Percentiles rank a stretch among this genome's conserved stretches.
Conservation (phyloP, 257 asterid species). For the Scutellaria minor region DNA sequence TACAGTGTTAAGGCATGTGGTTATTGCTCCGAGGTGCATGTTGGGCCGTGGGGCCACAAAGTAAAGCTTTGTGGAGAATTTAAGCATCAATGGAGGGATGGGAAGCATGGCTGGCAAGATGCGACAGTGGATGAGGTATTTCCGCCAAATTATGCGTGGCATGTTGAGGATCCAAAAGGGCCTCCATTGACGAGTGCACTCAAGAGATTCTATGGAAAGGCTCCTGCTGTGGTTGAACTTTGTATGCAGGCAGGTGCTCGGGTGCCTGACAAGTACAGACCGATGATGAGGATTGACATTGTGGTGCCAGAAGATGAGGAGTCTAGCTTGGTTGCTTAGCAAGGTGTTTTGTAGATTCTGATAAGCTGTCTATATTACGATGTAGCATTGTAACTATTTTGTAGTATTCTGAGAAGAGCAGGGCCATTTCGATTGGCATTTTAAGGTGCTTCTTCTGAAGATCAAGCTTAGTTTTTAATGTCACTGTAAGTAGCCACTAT, state of each 20-base stretch:
- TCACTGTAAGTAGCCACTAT: too few relatives aligned
- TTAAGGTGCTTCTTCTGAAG: too few relatives aligned
- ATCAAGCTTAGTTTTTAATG: too few relatives aligned
- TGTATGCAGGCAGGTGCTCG: constrained; percentile 92
- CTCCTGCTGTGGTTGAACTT: constrained; percentile 83
- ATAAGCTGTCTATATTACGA: neutral
- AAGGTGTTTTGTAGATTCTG: constrained; percentile 13
- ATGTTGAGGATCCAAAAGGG: constrained; percentile 73
- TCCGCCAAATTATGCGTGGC: constrained; percentile 90
- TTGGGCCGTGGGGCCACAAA: constrained; percentile 97
- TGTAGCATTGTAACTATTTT: too few relatives aligned
- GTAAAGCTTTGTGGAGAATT: constrained; percentile 93
- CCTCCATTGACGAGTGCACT: constrained; percentile 59
- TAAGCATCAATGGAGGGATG: constrained; percentile 98
- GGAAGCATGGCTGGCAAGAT: constrained; percentile 98
- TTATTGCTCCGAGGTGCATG: constrained; percentile 93
- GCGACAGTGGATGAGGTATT: constrained; percentile 89
- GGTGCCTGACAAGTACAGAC: constrained; percentile 67
- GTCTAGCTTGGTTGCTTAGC: constrained; percentile 68
- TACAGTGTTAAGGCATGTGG: constrained; percentile 96
- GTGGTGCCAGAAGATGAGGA: constrained; percentile 79
- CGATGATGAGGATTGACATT: constrained; percentile 91
- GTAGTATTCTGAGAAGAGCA: too few relatives aligned
- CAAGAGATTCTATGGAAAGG: constrained; percentile 83
- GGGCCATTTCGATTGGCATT: too few relatives aligned